Conservation (phyloP, 1,284 basidiomycete genomes). For the Omphalotus olearius region DNA sequence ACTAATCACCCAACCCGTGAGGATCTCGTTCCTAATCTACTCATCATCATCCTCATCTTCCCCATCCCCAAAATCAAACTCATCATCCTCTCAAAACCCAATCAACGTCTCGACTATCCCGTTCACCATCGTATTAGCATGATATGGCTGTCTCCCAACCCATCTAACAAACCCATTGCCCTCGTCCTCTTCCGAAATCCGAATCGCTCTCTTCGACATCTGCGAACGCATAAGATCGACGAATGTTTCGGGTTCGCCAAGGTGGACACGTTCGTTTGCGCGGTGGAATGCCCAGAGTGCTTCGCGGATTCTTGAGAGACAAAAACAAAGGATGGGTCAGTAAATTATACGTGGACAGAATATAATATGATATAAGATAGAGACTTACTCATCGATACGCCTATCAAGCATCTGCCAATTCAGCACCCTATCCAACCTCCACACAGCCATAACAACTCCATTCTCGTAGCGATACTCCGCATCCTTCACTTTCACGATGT, state of each 20-base stretch:
- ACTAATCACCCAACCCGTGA: too few relatives aligned
- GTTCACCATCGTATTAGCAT: background rate
- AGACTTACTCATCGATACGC: constrained; percentile 17
- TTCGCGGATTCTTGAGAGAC: constrained; percentile 12
- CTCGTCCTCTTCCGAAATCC: constrained; percentile 14
- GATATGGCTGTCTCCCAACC: constrained; percentile 15
- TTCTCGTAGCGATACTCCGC: background rate
- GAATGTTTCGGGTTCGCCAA: background rate
- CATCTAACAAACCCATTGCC: constrained; percentile 17
- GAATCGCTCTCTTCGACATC: constrained; percentile 17
- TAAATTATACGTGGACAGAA: too few relatives aligned
- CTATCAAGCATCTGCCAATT: constrained; percentile 20
- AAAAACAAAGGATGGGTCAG: too few relatives aligned
- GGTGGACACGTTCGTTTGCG: constrained; percentile 9
- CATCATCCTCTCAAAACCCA: too few relatives aligned
- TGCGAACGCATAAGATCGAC: constrained; percentile 9
- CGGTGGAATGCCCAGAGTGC: constrained; percentile 15
- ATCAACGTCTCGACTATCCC: background rate
- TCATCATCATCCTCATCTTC: too few relatives aligned
- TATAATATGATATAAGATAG: background rate
- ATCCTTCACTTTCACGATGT: background rate
- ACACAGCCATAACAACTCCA: constrained; percentile 2
- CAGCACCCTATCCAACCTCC: constrained; percentile 13
- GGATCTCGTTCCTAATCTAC: too few relatives aligned
- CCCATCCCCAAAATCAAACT: too few relatives aligned